A percentile compares a stretch with the other conserved stretches of the same genome.
phyloP scores from a whole-genome alignment of 495 filamentous ascomycete genomes.

The Hyaloscypha finlandica region DNA sequence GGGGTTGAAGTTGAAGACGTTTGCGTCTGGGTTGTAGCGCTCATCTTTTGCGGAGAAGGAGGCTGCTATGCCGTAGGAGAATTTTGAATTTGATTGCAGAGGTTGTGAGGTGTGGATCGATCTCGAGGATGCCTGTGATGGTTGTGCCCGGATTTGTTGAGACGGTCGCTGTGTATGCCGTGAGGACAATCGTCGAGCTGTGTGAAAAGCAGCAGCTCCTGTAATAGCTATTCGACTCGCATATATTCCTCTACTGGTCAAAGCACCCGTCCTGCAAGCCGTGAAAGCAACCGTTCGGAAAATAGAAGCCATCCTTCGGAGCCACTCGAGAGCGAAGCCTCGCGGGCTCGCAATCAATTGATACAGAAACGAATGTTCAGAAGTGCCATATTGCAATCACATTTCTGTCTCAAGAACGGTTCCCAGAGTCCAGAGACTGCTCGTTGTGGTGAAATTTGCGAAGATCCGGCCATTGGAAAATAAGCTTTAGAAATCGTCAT shows the following conservation, averaged over 20 bases:
- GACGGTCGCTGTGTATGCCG: background rate
- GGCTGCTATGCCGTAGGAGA: constrained; percentile 66
- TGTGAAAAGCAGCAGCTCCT: background rate
- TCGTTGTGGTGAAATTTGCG: background rate
- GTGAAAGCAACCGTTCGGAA: constrained; percentile 17
- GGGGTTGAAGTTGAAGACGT: constrained; percentile 78
- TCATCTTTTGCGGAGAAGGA: constrained; percentile 78
- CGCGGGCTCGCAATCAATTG: constrained; percentile 18
- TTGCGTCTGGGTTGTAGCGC: constrained; percentile 66
- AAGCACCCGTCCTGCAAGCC: constrained; percentile 9
- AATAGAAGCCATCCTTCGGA: constrained; percentile 18
- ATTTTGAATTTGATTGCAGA: constrained; percentile 37
- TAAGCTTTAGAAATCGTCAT: background rate
- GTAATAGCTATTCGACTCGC: background rate
- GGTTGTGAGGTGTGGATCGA: constrained; percentile 13
- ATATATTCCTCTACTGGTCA: background rate
- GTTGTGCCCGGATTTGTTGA: background rate
- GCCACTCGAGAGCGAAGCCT: constrained; percentile 11
- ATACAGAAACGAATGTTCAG: background rate
- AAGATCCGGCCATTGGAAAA: background rate
- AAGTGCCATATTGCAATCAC: constrained; percentile 2
- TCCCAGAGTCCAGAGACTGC: background rate
- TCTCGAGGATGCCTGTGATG: background rate
- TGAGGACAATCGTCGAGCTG: constrained; percentile 6
- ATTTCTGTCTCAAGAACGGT: background rate